Percentiles rank a stretch among this genome's conserved stretches.
phyloP scores from a whole-genome alignment of 106 monocot species.

The Apostasia ramifera region DNA sequence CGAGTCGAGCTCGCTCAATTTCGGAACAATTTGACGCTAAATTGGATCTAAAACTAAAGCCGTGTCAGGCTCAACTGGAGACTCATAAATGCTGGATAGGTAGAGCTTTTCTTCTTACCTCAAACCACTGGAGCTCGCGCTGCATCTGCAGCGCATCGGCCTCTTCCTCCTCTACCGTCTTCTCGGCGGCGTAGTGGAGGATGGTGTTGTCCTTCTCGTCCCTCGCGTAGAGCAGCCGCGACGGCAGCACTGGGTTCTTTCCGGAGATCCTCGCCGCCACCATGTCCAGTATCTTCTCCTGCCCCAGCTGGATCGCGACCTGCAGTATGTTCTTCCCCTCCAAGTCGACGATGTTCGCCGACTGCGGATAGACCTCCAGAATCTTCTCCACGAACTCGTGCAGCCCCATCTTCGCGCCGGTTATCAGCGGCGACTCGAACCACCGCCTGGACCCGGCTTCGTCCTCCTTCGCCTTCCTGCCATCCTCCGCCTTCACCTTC shows the following conservation, averaged over 20 bases:
- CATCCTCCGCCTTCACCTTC: background rate
- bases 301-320: slow-evolving; percentile 16
- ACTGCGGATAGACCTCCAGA: slow-evolving; percentile 13
- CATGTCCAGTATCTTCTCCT: slow-evolving; percentile 11
- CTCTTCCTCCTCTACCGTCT: background rate
- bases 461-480: background rate
- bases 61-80: too few relatives aligned
- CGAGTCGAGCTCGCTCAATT: too few relatives aligned
- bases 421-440: slow-evolving; percentile 16
- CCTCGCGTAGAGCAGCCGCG: slow-evolving; percentile 7
- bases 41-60: too few relatives aligned
- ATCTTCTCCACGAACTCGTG: slow-evolving; percentile 17
- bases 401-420: slow-evolving; percentile 15
- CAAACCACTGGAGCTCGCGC: slow-evolving; percentile 23
- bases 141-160: slow-evolving; percentile 20
- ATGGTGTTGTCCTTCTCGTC: slow-evolving; percentile 15
- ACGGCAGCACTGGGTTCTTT: slow-evolving; percentile 12
- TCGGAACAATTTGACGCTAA: too few relatives aligned
- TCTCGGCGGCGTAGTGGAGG: slow-evolving; percentile 24
- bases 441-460: background rate
- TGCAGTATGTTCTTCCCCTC: slow-evolving; percentile 14
- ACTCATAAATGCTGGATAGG: too few relatives aligned
- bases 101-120: slow-evolving; percentile 3
- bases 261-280: slow-evolving; percentile 2
- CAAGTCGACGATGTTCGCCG: background rate